Conservation (phyloP, 1,139 yeast genomes). For the Suhomyces kunorum region DNA sequence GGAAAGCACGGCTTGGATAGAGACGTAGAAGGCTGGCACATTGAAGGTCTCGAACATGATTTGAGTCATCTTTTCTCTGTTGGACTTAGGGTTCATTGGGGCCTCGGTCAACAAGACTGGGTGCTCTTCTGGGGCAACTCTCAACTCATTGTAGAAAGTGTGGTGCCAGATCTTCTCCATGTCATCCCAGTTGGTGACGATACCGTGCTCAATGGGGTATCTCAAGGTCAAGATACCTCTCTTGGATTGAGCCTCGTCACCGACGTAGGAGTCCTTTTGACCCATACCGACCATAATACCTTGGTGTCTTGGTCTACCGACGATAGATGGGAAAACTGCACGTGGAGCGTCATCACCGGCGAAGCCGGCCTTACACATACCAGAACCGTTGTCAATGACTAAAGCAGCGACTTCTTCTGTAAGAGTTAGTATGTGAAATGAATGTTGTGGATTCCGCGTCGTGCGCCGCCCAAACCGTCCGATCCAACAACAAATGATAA, state of each 20-base stretch:
- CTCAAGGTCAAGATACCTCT: slow-evolving; percentile 99
- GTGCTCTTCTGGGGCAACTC: slow-evolving; percentile 99
- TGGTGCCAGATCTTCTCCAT: slow-evolving; percentile 99
- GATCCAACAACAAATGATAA: slow-evolving; percentile 13
- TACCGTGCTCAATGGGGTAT: slow-evolving; percentile 99
- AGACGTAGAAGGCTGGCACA: slow-evolving; percentile 98
- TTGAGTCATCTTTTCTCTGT: slow-evolving; percentile 99
- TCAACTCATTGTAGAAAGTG: slow-evolving; percentile 95
- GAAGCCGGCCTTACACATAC: slow-evolving; percentile 99
- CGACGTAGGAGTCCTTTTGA: slow-evolving; percentile 99
- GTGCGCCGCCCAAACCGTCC: slow-evolving; percentile 6
- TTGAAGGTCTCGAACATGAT: slow-evolving; percentile 98
- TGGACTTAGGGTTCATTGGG: slow-evolving; percentile 98
- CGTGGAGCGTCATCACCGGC: slow-evolving; percentile 99
- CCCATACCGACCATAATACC: slow-evolving; percentile 99
- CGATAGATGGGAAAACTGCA: slow-evolving; percentile 99
- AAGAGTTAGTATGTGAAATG: not conserved
- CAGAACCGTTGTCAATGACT: slow-evolving; percentile 99
- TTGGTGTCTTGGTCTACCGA: slow-evolving; percentile 99
- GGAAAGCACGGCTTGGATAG: slow-evolving; percentile 97
- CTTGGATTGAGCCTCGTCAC: slow-evolving; percentile 99
- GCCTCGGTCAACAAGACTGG: slow-evolving; percentile 98
- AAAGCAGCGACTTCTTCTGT: slow-evolving; percentile 62
- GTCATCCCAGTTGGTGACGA: slow-evolving; percentile 99
- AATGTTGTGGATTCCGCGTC: slow-evolving; percentile 3